Evolutionary conservation across 73 alveolate genomes (phyloP), one percentile per base, ranked within the genome.

Genomic region (Paramecium primaurelia): DNA sequence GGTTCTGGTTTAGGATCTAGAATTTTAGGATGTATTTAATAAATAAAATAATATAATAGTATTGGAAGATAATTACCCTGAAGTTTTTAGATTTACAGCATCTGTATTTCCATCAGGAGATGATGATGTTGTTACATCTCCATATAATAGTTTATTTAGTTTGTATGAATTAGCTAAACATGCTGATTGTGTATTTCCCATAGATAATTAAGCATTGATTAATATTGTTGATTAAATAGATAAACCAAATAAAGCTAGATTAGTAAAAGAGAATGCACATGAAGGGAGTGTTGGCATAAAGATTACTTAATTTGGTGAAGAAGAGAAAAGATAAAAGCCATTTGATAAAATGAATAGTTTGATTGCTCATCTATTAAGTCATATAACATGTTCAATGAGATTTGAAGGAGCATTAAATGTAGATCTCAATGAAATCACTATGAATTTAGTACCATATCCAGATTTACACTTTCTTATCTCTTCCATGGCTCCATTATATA

Each of bases 391-490:
- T 88, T 98, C 99, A 4, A 99, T 99, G 99, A 80, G 99, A 86
- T 99, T 99, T 86, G 99, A 99, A 93, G 99, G 99, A 7, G 98
- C 99, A 34, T 92, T 99, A 58, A 98, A 98, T 92, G 99, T 98
- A 32, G 99, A 98, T 95, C 93, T 98, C 89, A 99, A 99, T 89
- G 99, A 99, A 94, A 99, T 99, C 92, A 98, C 99, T 1, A 99
- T 99, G 99, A 99, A 99, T 92, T 93, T 99, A 91, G 99, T 99
- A 16, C 99, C 99, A 0, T 99, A 94, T 94, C 99, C 99, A 30
- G 96, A 98, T 58, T 95, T 98, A 95, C 99, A 98, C 86, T 98
- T 98, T 96, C 96, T 99, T 37, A 91, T 98, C 69, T 97, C 99
- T 22, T 88, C 99, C 8, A 86, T 99, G 71, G 94, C 99, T 71